Conservation (phyloP, 345 rosid species). For the Rhizophora mangle region DNA sequence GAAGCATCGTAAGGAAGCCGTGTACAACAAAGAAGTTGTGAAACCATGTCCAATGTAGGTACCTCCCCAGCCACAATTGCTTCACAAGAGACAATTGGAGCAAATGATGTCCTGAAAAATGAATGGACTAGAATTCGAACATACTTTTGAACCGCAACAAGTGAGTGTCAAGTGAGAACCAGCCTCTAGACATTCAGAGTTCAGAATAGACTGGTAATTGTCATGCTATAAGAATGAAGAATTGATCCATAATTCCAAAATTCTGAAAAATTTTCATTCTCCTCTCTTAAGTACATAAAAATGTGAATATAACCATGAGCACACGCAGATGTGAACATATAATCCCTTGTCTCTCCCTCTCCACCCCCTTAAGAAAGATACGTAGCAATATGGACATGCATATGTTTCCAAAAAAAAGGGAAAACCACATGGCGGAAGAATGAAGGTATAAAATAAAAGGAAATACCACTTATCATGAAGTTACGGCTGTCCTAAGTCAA, state of each 20-base stretch:
- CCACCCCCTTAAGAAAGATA: no score
- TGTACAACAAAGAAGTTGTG: conserved; percentile 81
- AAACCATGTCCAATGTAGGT: conserved; percentile 71
- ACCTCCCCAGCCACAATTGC: conserved; percentile 49
- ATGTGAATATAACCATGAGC: no score
- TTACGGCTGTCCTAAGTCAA: conserved; percentile 58
- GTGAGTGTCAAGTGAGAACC: background rate
- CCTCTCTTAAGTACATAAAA: no score
- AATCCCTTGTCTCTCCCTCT: no score
- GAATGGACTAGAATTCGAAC: conserved; percentile 17
- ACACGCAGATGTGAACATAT: no score
- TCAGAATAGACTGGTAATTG: background rate
- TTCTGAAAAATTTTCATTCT: no score
- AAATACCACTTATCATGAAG: conserved; percentile 73
- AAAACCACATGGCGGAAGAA: background rate
- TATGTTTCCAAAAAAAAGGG: background rate
- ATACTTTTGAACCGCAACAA: background rate
- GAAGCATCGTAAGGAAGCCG: conserved; percentile 70
- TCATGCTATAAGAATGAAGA: background rate
- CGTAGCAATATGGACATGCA: no score
- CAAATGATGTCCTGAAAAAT: conserved; percentile 60
- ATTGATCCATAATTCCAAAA: no score
- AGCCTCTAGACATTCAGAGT: background rate
- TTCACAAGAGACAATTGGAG: conserved; percentile 70
- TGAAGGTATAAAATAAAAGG: conserved; percentile 1